Conservation (phyloP, 2,329 filamentous ascomycete species). For the Aspergillus vadensis region DNA sequence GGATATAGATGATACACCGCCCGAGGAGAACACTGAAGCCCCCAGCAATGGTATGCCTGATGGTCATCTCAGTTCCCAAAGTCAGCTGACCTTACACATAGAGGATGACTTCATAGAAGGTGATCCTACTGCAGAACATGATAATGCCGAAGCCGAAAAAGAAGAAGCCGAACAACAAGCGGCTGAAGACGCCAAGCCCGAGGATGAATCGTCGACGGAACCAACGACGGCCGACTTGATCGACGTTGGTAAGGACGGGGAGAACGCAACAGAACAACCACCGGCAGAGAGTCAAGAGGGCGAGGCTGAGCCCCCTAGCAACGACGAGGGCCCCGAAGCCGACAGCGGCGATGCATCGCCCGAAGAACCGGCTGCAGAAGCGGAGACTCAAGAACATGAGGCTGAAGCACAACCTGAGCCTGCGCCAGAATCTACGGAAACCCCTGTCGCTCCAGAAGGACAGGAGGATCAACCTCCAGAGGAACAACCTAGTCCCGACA, state of each 20-base stretch:
- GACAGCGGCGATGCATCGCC: constrained; percentile 16
- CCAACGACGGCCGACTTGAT: constrained; percentile 9
- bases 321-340: constrained; percentile 6
- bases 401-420: constrained; percentile 19
- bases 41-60: constrained; percentile 28
- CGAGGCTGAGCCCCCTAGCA: not conserved
- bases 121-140: constrained; percentile 33
- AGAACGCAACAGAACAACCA: constrained; percentile 15
- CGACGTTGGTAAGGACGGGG: constrained; percentile 11
- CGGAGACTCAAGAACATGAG: constrained; percentile 3
- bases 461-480: constrained; percentile 9
- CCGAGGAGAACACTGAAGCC: constrained; percentile 15
- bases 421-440: not conserved
- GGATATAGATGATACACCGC: not conserved
- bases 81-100: constrained; percentile 23
- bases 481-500: not conserved
- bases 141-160: constrained; percentile 35
- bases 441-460: constrained; percentile 9
- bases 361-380: constrained; percentile 13
- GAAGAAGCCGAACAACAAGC: constrained; percentile 36
- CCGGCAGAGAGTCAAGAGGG: constrained; percentile 4
- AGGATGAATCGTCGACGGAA: constrained; percentile 20
- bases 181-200: constrained; percentile 33
- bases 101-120: constrained; percentile 39
- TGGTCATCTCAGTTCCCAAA: constrained; percentile 10